Base-by-base conservation (phyloP, 1,284 basidiomycete genomes). In the Boletus smithii region DNA sequence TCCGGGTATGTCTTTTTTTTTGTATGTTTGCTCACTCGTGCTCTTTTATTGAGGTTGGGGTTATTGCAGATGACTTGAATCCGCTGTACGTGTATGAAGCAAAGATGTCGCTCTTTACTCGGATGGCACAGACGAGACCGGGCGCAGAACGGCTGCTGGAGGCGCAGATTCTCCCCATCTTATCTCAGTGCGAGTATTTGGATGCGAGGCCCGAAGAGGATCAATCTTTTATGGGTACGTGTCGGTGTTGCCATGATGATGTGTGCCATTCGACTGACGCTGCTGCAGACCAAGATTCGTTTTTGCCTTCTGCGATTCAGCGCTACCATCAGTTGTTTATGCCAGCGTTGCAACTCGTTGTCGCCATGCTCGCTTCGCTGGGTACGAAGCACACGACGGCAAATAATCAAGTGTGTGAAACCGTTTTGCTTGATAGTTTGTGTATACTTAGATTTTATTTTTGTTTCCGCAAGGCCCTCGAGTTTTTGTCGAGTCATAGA, bases 1-100 rank as follows among this genome's bases (percentile, higher is more conserved):
- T 67, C 92, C 94, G 42, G 88, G 91, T 90, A 58, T 50, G 79
- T 60, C 36, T 23, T 29, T 46, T 10, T 40, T 41, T 14, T 38
- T 30, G 20, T 20, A 22, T 13, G 6, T 10, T 34, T 32, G 18
- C 31, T 51, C n/a, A n/a, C n/a, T n/a, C n/a, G n/a, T n/a, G n/a
- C n/a, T n/a, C n/a, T n/a, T n/a, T n/a, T n/a, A n/a, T n/a, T n/a
- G 3, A 23, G 14, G 18, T 16, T 36, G 6, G 20, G 35, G n/a
- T 23, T 23, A 5, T 43, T 52, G 0, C 53, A 94, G 91, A 91
- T 59, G 89, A 92, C 53, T 71, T 99, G 17, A 95, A 97, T 61
- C 78, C 91, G 0, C 75, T 95, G 38, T 98, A 97, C 69, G 91
- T 98, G 13, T 98, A 95, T 61, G 95, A 98, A 66, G 82, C 94